Conservation (phyloP, 129 eudicot genomes). For the Daucus carota region DH1_v3.0 NC_030382.2:12182001-12182500, state of each 20-base stretch:
- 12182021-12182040: slow-evolving; percentile 92
- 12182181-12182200: slow-evolving; percentile 94
- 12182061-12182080: slow-evolving; percentile 6
- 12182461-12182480: too few relatives aligned
- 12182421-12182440: too few relatives aligned
- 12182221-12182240: slow-evolving; percentile 79
- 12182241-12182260: slow-evolving; percentile 35
- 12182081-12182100: neutral
- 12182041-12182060: slow-evolving; percentile 81
- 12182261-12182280: slow-evolving; percentile 79
- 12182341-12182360: too few relatives aligned
- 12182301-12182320: slow-evolving; percentile 34
- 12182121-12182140: neutral
- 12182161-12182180: slow-evolving; percentile 97
- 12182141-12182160: slow-evolving; percentile 79
- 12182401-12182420: too few relatives aligned
- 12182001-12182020: neutral
- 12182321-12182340: neutral
- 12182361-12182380: too few relatives aligned
- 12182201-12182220: slow-evolving; percentile 83
- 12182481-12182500: too few relatives aligned
- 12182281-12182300: slow-evolving; percentile 57
- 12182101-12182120: neutral
- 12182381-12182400: too few relatives aligned
- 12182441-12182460: too few relatives aligned